Evolutionary conservation across 2,329 filamentous ascomycete genomes (phyloP).

Genomic region (Epichloe sibirici): DNA sequence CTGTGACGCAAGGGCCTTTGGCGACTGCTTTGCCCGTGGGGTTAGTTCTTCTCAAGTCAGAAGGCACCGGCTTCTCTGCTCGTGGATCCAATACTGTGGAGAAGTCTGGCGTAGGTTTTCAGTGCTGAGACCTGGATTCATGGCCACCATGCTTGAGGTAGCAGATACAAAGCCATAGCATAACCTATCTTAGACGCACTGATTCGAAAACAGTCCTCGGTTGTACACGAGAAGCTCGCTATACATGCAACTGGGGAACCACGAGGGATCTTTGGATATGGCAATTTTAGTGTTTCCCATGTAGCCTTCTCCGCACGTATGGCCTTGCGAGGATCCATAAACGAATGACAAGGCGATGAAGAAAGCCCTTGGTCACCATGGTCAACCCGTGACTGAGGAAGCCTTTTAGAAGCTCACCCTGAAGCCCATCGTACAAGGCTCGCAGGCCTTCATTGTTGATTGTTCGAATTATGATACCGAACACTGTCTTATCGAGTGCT

Average conservation of each 20-base stretch:
- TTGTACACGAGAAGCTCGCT: neutral
- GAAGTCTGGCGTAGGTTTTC: slow-evolving; percentile 68
- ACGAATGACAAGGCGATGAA: slow-evolving; percentile 60
- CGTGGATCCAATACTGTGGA: slow-evolving; percentile 75
- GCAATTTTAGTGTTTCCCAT: neutral
- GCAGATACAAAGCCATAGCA: neutral
- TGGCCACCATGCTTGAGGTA: neutral
- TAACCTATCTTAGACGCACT: neutral
- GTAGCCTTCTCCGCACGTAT: slow-evolving; percentile 13
- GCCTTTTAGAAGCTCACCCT: slow-evolving; percentile 65
- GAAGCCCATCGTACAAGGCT: slow-evolving; percentile 65
- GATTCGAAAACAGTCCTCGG: neutral
- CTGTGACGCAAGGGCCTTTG: slow-evolving; percentile 25
- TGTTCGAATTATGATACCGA: slow-evolving; percentile 48
- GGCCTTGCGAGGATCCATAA: slow-evolving; percentile 47
- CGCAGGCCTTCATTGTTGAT: slow-evolving; percentile 50
- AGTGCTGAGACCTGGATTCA: slow-evolving; percentile 42
- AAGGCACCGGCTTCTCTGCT: slow-evolving; percentile 87
- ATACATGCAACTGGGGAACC: neutral
- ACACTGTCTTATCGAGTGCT: slow-evolving; percentile 37
- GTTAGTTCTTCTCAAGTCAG: slow-evolving; percentile 66
- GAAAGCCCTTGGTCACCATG: slow-evolving; percentile 72
- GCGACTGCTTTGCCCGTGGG: slow-evolving; percentile 55
- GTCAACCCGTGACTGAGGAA: slow-evolving; percentile 80
- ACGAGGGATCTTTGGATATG: neutral